Evolutionary conservation across 2,329 filamentous ascomycete genomes (phyloP).

Genomic region (Clarireedia sp.): DNA sequence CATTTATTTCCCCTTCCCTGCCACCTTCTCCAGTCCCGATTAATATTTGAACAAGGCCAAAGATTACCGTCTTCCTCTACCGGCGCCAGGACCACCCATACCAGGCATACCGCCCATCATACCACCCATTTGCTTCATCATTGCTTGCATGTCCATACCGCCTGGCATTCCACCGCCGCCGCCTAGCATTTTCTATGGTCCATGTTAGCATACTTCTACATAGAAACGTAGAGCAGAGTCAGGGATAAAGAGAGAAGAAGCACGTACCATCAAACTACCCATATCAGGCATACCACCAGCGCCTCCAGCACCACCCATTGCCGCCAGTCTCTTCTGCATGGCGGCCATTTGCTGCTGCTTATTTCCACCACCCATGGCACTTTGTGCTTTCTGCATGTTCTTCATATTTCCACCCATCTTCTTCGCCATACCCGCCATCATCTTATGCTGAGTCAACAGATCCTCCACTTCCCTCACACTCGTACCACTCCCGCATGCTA

Average conservation of each 20-base stretch:
- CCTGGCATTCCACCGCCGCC: constrained; percentile 49
- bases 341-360: constrained; percentile 90
- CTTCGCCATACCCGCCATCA: constrained; percentile 99
- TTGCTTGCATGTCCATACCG: constrained; percentile 69
- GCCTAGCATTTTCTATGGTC: constrained; percentile 64
- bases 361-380: constrained; percentile 83
- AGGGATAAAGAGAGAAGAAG: not conserved
- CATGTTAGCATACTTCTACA: not conserved
- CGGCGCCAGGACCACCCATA: constrained; percentile 32
- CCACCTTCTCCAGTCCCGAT: not conserved
- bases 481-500: constrained; percentile 84
- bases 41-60: not conserved
- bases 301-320: constrained; percentile 71
- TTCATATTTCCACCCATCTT: constrained; percentile 98
- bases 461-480: constrained; percentile 92
- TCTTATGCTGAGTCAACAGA: constrained; percentile 90
- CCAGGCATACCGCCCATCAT: constrained; percentile 48
- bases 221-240: no score
- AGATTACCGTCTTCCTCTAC: constrained; percentile 23
- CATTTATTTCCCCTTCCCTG: constrained; percentile 1
- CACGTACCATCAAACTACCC: constrained; percentile 59
- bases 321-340: constrained; percentile 92
- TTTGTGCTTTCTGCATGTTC: constrained; percentile 91
- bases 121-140: constrained; percentile 62
- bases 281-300: constrained; percentile 68